Evolutionary conservation across 306 rosid species (phyloP), one percentile per base, ranked within the genome.

Genomic region (Quercus gilva): DNA sequence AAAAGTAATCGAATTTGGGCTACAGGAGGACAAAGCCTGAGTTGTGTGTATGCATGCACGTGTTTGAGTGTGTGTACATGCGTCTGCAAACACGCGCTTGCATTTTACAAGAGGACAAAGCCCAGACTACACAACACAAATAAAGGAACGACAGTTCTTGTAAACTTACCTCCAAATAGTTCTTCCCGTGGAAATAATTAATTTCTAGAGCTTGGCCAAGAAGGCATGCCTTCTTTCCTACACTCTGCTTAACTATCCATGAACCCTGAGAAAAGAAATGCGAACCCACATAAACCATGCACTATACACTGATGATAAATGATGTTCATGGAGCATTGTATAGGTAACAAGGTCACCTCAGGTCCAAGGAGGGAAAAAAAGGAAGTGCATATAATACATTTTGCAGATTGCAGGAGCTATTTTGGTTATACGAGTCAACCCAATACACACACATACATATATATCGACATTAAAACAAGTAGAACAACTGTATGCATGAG

Each of bases 241-340:
- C 98, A 85, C 97, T 91, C 79, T 92, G 98, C 82, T 94, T 91
- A 12, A 92, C 98, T 79, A 94, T 94, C 98, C 98, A 94, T 41
- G 97, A 92, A 78, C 97, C 98, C 98, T 92, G 82, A 75, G 68
- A 78, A 70, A 84, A 79, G 49, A 33, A 33, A 67, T 67, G 49
- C 1, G 2, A 33, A 67, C 49, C 15, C 51, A 1, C 15, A 33
- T 19, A 18, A 35, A 14, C 26, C 45, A 18, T 33, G 26, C 72
- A 67, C 51, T 10, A 35, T 67, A 3, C 51, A 67, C 35, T 35
- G 15, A 35, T 35, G 17, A 35, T 33, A 64, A 64, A 64, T 28
- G 41, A 64, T 5, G 41, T 64, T 17, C 41, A 26, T 63, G 17
- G 4, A 17, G 35, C 51, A 19, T 67, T 4, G 52, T 3, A 15